phyloP scores from a whole-genome alignment of 345 rosid genomes.

The Eutrema yunnanense region DNA sequence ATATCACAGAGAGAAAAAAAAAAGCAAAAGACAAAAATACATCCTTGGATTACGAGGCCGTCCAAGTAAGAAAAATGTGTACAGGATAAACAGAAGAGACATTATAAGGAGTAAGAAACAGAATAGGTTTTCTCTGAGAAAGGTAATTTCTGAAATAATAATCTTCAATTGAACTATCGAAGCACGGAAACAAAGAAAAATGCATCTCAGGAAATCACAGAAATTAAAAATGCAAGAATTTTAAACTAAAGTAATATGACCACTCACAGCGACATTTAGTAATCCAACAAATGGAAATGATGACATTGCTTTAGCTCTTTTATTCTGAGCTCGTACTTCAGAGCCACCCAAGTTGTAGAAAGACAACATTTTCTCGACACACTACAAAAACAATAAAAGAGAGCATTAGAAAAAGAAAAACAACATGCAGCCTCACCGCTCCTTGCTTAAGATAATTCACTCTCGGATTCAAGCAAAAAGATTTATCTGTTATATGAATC shows the following conservation, averaged over 20 bases:
- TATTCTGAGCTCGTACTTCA: constrained; percentile 15
- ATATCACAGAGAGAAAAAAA: not conserved
- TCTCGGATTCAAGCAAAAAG: not conserved
- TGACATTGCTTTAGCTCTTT: constrained; percentile 28
- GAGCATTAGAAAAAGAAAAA: constrained; percentile 11
- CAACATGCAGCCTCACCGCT: not conserved
- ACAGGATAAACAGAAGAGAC: not conserved
- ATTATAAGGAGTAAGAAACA: not conserved
- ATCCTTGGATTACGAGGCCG: not conserved
- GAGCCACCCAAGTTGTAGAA: constrained; percentile 38
- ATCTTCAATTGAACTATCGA: not conserved
- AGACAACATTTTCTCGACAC: constrained; percentile 56
- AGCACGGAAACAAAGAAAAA: constrained; percentile 5
- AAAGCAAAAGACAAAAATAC: not conserved
- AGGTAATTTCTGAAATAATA: not conserved
- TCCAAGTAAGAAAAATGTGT: not conserved
- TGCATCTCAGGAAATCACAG: not conserved
- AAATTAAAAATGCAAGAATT: not conserved
- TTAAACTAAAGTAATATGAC: constrained; percentile 1
- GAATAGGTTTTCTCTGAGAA: not conserved
- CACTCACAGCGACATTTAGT: constrained; percentile 81
- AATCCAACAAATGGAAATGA: constrained; percentile 59
- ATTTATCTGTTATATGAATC: not conserved
- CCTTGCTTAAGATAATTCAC: not conserved
- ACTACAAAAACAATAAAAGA: constrained; percentile 39